Conservation (phyloP, 257 asterid species). For the Paulownia fortunei region DNA sequence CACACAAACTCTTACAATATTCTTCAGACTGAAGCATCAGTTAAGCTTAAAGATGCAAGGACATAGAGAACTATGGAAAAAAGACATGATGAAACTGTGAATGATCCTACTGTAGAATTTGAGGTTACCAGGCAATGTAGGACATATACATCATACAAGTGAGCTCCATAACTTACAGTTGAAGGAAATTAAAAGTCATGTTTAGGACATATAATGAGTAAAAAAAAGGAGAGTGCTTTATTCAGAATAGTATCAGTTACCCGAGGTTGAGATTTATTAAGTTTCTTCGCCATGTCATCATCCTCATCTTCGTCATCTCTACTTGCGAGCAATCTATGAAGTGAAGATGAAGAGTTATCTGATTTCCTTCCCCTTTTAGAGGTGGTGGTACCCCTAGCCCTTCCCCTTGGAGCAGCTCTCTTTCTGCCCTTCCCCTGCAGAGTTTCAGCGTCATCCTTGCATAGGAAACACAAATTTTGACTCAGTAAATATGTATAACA, state of each 20-base stretch:
- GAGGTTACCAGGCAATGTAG: not conserved
- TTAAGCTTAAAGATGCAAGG: not conserved
- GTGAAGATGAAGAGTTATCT: slow-evolving; percentile 76
- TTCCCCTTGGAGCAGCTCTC: slow-evolving; percentile 91
- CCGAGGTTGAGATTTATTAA: slow-evolving; percentile 71
- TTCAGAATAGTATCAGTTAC: slow-evolving; percentile 47
- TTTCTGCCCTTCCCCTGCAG: slow-evolving; percentile 71
- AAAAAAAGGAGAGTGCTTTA: slow-evolving; percentile 9
- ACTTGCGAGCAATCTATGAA: slow-evolving; percentile 67
- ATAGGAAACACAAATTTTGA: slow-evolving; percentile 22
- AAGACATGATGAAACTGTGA: not conserved
- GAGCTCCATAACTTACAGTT: not conserved
- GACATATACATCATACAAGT: not conserved
- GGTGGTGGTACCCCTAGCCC: slow-evolving; percentile 72
- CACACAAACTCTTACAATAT: not conserved
- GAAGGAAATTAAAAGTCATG: not conserved
- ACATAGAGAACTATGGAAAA: not conserved
- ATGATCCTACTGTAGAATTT: not conserved
- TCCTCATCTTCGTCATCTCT: slow-evolving; percentile 78
- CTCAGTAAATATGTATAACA: not conserved
- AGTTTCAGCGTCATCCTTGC: slow-evolving; percentile 68
- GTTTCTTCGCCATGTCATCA: slow-evolving; percentile 63
- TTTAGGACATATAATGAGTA: not conserved
- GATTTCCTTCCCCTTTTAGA: slow-evolving; percentile 86
- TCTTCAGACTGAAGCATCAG: not conserved